Percentiles rank a stretch among this genome's conserved stretches.
Conservation (phyloP, 2,329 filamentous ascomycete genomes). For the Chrysosporium queenslandicum region DNA sequence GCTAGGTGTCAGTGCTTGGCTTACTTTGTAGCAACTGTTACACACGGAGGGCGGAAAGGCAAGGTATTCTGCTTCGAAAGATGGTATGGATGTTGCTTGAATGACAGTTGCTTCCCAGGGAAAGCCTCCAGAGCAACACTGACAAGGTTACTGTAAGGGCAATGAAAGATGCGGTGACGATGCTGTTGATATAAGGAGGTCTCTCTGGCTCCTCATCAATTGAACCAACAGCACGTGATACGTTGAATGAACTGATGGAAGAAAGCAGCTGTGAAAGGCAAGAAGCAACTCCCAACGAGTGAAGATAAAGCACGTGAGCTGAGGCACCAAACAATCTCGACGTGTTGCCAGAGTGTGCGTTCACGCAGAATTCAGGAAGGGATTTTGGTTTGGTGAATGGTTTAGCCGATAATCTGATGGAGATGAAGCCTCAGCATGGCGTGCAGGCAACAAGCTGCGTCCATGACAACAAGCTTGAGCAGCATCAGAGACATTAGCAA, state of each 20-base stretch:
- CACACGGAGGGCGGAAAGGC: not conserved
- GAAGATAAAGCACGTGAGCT: not conserved
- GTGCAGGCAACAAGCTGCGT: too few relatives aligned
- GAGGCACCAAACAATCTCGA: too few relatives aligned
- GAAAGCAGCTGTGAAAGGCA: not conserved
- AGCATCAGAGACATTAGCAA: not conserved
- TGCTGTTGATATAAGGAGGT: not conserved
- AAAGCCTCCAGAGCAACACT: too few relatives aligned
- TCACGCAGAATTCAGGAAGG: too few relatives aligned
- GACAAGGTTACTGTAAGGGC: too few relatives aligned
- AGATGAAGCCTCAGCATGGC: too few relatives aligned
- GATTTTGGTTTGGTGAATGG: not conserved
- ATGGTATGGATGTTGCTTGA: not conserved
- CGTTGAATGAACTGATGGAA: not conserved
- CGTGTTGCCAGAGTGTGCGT: too few relatives aligned
- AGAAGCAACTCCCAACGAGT: not conserved
- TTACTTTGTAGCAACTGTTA: not conserved
- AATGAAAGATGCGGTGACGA: not conserved
- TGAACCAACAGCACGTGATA: conserved; percentile 1
- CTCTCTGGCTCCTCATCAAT: not conserved
- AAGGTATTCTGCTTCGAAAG: not conserved
- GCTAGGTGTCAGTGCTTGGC: not conserved
- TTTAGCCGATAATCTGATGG: too few relatives aligned
- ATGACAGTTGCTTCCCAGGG: too few relatives aligned
- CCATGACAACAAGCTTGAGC: not conserved